Base-by-base conservation (phyloP, 257 asterid species). In the Primulina tabacum region DNA sequence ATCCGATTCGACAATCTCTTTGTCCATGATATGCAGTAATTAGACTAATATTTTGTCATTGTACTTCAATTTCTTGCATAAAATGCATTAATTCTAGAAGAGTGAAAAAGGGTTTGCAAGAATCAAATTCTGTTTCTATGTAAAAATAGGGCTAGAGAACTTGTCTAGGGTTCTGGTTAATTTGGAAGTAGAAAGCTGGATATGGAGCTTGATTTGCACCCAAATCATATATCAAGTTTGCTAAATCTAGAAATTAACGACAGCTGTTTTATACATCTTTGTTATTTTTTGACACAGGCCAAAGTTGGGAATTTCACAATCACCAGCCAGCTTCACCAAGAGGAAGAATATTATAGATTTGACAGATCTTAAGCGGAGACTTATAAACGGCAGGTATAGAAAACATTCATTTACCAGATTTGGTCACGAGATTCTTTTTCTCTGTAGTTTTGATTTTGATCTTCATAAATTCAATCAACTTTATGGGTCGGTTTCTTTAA, bases 1-100 rank as follows among this genome's bases (percentile, higher is more conserved):
- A 88, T 90, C 93, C 90, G 80, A 87, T 82, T 78, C 85, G 75
- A 59, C 69, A 73, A 65, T 80, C 7, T 12, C 55, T 47, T 47
- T 47, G 17, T 40, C 18, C 55, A 14, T 9, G 55, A 47, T 47
- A 47, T 12, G 5, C 30, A 33, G 37, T 33, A 8, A 16, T 20
- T 50, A 20, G 17, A 8, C 57, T 14, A 4, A 5, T 17, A 14
- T 43, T 50, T 50, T 50, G 8, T 14, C 57, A 5, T 50, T 5
- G 17, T 17, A 50, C 57, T 17, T 5, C 57, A 16, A 1, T 50
- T 50, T 50, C 57, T 17, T 50, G 57, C 20, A 4, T 50, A 50
- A 16, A 50, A 50, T 14, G 4, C 53, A 43, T 43, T 11, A 9
- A 43, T 43, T 14, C 14, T 43, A 43, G 14, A 43, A 43, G 53